Evolutionary conservation across 2,329 filamentous ascomycete species (phyloP).

Genomic region (Pyrenophora tritici-repentis): DNA sequence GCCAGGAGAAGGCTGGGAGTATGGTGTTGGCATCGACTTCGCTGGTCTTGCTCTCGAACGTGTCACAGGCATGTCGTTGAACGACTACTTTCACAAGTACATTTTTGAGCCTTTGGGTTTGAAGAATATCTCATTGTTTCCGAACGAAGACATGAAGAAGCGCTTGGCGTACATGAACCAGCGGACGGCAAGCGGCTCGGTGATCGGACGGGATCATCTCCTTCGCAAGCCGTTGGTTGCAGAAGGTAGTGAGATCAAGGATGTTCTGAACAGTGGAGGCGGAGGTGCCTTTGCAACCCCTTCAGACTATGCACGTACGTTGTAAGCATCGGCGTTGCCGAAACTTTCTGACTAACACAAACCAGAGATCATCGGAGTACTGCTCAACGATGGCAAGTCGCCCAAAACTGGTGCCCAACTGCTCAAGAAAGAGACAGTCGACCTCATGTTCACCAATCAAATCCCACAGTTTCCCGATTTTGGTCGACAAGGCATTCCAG

Average conservation of each 20-base stretch:
- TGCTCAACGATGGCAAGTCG: slow-evolving; percentile 67
- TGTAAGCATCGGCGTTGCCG: not conserved
- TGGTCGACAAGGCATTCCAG: slow-evolving; percentile 51
- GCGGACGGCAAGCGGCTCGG: slow-evolving; percentile 51
- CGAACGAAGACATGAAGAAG: slow-evolving; percentile 59
- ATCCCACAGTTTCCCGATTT: slow-evolving; percentile 60
- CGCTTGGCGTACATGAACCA: slow-evolving; percentile 63
- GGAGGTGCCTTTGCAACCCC: slow-evolving; percentile 64
- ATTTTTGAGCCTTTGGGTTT: slow-evolving; percentile 53
- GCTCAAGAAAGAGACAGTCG: slow-evolving; percentile 61
- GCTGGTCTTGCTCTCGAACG: slow-evolving; percentile 53
- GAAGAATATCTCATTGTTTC: slow-evolving; percentile 61
- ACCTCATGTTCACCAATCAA: slow-evolving; percentile 68
- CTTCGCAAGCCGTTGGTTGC: slow-evolving; percentile 55
- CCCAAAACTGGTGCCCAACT: slow-evolving; percentile 61
- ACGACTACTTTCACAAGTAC: slow-evolving; percentile 52
- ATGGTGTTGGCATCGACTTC: slow-evolving; percentile 55
- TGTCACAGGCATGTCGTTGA: slow-evolving; percentile 49
- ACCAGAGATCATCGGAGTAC: slow-evolving; percentile 61
- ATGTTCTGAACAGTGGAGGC: slow-evolving; percentile 63
- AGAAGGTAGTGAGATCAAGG: slow-evolving; percentile 48
- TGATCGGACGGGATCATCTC: slow-evolving; percentile 55
- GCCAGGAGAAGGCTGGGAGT: slow-evolving; percentile 65
- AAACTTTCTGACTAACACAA: slow-evolving; percentile 8
- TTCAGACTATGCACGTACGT: slow-evolving; percentile 62